A percentile compares a stretch with the other conserved stretches of the same genome.
Evolutionary conservation across 169 alveolate species (phyloP).

Genomic region (Eimeria necatrix): DNA sequence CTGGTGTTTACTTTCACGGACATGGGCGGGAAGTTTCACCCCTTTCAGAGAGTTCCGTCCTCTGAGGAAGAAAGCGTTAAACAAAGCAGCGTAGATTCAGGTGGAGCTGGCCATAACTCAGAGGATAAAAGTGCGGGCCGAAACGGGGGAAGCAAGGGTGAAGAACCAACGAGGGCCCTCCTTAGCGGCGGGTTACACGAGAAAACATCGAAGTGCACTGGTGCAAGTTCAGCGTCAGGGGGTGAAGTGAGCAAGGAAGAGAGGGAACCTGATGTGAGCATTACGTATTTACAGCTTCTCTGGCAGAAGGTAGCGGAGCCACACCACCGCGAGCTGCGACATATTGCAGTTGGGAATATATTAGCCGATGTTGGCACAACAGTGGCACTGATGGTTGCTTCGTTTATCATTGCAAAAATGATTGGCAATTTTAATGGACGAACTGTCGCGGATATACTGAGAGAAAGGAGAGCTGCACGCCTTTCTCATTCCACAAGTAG

Average conservation of each 20-base stretch:
- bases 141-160: background rate
- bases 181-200: background rate
- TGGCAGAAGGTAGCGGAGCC: conserved; percentile 73
- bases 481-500: background rate
- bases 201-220: background rate
- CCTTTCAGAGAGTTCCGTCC: conserved; percentile 35
- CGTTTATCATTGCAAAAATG: conserved; percentile 6
- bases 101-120: background rate
- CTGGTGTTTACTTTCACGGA: conserved; percentile 45
- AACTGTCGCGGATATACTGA: conserved; percentile 34
- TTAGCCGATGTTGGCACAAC: conserved; percentile 25
- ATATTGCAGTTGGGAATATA: conserved; percentile 20
- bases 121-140: background rate
- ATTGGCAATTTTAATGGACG: conserved; percentile 29
- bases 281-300: conserved; percentile 51
- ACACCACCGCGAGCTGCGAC: conserved; percentile 38
- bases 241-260: background rate
- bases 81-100: background rate
- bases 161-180: background rate
- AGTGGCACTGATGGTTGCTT: background rate
- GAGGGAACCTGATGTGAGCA: background rate
- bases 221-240: background rate
- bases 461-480: background rate
- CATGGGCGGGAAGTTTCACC: conserved; percentile 53
- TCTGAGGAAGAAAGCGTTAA: background rate